A percentile compares a stretch with the other conserved stretches of the same genome.
Evolutionary conservation across 1,284 basidiomycete genomes (phyloP).

Genomic region (Entoloma clypeatum): DNA sequence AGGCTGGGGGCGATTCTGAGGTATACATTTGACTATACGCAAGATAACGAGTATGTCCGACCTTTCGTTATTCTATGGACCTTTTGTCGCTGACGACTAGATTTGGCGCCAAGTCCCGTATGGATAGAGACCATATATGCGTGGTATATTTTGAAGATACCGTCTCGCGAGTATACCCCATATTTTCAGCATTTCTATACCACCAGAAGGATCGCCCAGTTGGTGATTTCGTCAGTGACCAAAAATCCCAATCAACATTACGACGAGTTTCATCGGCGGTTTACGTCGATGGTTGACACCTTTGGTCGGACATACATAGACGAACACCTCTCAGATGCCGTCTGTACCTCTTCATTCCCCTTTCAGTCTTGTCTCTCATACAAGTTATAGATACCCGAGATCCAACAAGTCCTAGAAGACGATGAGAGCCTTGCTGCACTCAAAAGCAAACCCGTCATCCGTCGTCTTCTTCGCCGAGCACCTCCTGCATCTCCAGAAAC

Average conservation of each 20-base stretch:
- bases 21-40: constrained; percentile 34
- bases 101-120: constrained; percentile 41
- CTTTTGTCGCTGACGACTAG: constrained; percentile 1
- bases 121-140: constrained; percentile 58
- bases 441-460: constrained; percentile 25
- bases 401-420: constrained; percentile 30
- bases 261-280: constrained; percentile 30
- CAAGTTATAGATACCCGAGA: constrained; percentile 30
- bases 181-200: constrained; percentile 48
- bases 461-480: constrained; percentile 23
- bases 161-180: constrained; percentile 41
- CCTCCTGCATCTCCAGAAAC: constrained; percentile 10
- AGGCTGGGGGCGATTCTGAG: constrained; percentile 32
- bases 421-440: constrained; percentile 21
- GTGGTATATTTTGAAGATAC: constrained; percentile 53
- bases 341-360: constrained; percentile 25
- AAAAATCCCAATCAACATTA: constrained; percentile 26
- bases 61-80: constrained; percentile 2
- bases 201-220: constrained; percentile 46
- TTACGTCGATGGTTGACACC: constrained; percentile 31
- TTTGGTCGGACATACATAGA: constrained; percentile 36
- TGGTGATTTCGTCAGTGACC: constrained; percentile 38
- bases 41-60: constrained; percentile 35
- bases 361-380: not conserved
- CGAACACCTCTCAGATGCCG: constrained; percentile 39